phyloP scores from a whole-genome alignment of 495 filamentous ascomycete species.

The Penicillium soppii region DNA sequence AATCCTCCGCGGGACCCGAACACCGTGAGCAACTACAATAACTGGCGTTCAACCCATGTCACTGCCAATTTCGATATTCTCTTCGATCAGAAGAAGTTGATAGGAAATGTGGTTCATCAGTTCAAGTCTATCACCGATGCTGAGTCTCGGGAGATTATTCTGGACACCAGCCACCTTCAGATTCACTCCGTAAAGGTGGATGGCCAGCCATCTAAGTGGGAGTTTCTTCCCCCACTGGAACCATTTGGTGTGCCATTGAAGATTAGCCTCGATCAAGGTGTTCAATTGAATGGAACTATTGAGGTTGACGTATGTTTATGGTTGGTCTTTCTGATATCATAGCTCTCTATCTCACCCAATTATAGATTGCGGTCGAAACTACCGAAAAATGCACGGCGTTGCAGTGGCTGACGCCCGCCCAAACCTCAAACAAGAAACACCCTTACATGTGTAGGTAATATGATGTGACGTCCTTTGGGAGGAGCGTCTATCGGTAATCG shows the following conservation, averaged over 20 bases:
- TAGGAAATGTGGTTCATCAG: constrained; percentile 71
- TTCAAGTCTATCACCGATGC: constrained; percentile 70
- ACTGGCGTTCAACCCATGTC: constrained; percentile 78
- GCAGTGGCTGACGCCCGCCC: constrained; percentile 87
- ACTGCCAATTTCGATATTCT: constrained; percentile 75
- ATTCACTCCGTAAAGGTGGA: constrained; percentile 66
- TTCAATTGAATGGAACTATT: constrained; percentile 59
- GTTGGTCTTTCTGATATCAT: neutral
- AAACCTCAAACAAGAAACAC: constrained; percentile 89
- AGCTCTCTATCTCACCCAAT: neutral
- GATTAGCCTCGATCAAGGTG: constrained; percentile 63
- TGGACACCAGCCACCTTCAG: constrained; percentile 82
- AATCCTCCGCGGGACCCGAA: constrained; percentile 71
- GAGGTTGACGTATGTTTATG: constrained; percentile 54
- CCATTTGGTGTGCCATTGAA: constrained; percentile 80
- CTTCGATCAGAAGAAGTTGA: constrained; percentile 71
- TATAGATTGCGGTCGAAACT: constrained; percentile 60
- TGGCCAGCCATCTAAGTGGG: constrained; percentile 62
- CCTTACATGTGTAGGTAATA: constrained; percentile 81
- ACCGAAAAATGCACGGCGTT: constrained; percentile 86
- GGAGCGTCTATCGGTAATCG: no score
- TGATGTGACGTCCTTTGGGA: no score
- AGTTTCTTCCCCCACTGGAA: constrained; percentile 62
- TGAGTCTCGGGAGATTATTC: constrained; percentile 69
- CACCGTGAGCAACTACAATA: constrained; percentile 86